phyloP scores from a whole-genome alignment of 371 early-diverging fungal species.

The Mucor ambiguus region DNA sequence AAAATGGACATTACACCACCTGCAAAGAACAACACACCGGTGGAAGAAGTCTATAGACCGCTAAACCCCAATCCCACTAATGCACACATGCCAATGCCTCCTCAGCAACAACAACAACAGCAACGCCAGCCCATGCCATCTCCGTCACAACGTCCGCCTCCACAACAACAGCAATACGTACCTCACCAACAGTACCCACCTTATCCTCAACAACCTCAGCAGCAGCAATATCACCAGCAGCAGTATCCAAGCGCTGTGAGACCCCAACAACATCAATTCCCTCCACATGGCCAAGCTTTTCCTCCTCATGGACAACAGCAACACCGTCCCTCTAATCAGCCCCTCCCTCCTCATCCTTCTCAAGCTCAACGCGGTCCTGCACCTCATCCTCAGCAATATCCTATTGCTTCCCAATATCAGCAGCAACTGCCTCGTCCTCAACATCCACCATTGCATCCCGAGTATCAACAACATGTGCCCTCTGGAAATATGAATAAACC shows the following conservation, averaged over 20 bases:
- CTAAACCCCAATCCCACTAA: neutral
- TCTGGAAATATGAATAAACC: neutral
- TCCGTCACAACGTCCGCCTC: neutral
- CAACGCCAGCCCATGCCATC: neutral
- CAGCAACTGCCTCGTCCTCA: constrained; percentile 5
- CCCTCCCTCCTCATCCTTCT: neutral
- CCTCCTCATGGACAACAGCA: neutral
- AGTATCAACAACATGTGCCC: neutral
- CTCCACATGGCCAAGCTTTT: neutral
- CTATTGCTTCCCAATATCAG: neutral
- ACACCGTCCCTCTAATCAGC: neutral
- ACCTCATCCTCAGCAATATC: neutral
- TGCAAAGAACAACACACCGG: neutral
- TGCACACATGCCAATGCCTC: neutral
- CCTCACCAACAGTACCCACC: neutral
- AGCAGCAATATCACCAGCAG: neutral
- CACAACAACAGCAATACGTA: neutral
- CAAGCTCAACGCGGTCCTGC: neutral
- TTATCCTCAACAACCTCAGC: neutral
- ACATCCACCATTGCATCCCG: neutral
- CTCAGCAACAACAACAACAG: neutral
- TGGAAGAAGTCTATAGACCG: constrained; percentile 8
- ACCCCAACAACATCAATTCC: constrained; percentile 1
- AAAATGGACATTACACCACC: neutral
- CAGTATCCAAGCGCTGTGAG: neutral